Base-by-base conservation (phyloP, 345 rosid species). In the Melaleuca alternifolia region DNA sequence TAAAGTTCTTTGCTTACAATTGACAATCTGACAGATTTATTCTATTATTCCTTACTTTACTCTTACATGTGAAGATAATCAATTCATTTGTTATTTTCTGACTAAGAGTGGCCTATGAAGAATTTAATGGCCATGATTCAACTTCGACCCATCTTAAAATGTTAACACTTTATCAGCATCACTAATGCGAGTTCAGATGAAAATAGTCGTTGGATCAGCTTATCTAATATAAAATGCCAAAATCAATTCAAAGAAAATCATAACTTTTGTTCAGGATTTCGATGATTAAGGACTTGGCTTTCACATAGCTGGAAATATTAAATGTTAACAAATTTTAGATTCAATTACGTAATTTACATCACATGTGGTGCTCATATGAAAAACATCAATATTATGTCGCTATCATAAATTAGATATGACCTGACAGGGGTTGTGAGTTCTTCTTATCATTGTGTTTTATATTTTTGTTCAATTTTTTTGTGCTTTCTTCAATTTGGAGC, bases 101-200 rank as follows among this genome's bases (percentile, higher is more conserved):
- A n/a, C 71, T 59, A 12, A 4, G 71, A 12, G 71, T 28, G 14
- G 71, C 71, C 33, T 33, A 2, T n/a, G 16, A n/a, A n/a, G 12
- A 59, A 59, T n/a, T n/a, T n/a, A 12, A 59, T 13, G 12, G 11
- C 14, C 3, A 7, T 13, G 24, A 5, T 28, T 62, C 41, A 62
- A 30, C 30, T 30, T 62, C 76, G 3, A 7, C 41, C 6, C 11
- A 3, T 1, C 21, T 15, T 15, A 3, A 62, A 0, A 15, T 14
- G 7, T 28, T 62, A 3, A 30, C 21, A 30, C 6, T 3, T 0
- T 15, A 62, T 5, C 11, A 16, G 0, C 10, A 8, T 0, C 5
- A 30, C 21, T 4, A 21, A 15, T 16, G 18, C 14, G 76, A 8
- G 76, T 28, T 62, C 21, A 56, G 26, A 28, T 30, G 41, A 28